These are phyloP conservation scores for Colletotrichum aenigma DNA, from an alignment of 2,329 filamentous ascomycete species.

Conservation along the genomic window DNA sequence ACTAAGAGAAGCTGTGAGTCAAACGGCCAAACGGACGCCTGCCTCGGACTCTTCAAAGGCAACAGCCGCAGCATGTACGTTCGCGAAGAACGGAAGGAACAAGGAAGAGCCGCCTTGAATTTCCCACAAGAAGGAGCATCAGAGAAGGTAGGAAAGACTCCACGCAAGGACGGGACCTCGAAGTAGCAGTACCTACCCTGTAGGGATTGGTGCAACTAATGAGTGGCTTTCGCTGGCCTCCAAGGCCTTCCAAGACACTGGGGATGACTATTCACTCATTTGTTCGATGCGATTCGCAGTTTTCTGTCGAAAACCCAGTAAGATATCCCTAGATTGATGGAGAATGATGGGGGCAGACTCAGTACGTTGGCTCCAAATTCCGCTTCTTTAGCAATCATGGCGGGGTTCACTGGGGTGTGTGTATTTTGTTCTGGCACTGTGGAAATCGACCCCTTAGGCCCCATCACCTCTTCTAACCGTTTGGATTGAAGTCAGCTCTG, in stretches of 20 bases:
- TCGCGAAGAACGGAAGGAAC: background rate
- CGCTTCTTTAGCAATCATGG: background rate
- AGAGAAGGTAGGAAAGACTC: background rate
- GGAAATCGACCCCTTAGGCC: background rate
- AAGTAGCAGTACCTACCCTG: background rate
- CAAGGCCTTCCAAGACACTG: background rate
- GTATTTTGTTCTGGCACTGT: background rate
- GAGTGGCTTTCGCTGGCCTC: background rate
- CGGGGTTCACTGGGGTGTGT: background rate
- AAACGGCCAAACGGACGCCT: background rate
- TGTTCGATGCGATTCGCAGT: background rate
- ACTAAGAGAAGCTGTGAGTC: background rate
- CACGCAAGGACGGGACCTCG: background rate
- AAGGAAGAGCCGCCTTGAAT: background rate
- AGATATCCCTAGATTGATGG: background rate
- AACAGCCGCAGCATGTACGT: background rate
- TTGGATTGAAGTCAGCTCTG: background rate
- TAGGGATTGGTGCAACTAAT: background rate
- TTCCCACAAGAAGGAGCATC: background rate
- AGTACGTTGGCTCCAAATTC: background rate
- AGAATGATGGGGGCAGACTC: background rate
- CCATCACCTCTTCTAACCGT: background rate
- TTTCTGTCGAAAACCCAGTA: background rate
- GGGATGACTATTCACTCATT: background rate
- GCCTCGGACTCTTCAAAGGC: background rate